Conservation (phyloP, 352 stramenopile species). For the Plasmopara viticola region DNA sequence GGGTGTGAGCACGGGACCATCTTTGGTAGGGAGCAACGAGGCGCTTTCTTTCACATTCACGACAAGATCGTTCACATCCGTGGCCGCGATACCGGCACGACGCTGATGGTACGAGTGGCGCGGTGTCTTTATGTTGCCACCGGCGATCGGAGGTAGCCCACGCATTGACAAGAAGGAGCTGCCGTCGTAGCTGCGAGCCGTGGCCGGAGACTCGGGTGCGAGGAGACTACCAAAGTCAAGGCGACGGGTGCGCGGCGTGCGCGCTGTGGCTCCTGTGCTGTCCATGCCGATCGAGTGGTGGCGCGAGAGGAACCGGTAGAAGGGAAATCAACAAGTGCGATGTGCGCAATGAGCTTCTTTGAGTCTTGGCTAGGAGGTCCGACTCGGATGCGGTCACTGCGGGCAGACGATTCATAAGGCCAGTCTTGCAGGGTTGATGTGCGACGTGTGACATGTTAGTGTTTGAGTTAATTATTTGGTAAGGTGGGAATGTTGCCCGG, state of each 20-base stretch:
- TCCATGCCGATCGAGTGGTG: conserved; percentile 40
- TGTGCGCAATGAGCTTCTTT: not conserved
- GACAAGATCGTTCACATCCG: conserved; percentile 23
- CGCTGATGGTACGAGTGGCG: conserved; percentile 47
- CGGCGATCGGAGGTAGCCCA: conserved; percentile 4
- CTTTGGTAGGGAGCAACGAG: conserved; percentile 12
- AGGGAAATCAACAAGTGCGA: conserved; percentile 17
- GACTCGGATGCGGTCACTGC: no score
- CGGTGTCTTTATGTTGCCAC: conserved; percentile 36
- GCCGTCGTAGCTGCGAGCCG: conserved; percentile 33
- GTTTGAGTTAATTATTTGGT: not conserved
- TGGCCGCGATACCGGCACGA: conserved; percentile 7
- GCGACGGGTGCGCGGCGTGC: conserved; percentile 49
- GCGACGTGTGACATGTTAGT: not conserved
- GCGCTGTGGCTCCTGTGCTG: conserved; percentile 68
- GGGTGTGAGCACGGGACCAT: conserved; percentile 14
- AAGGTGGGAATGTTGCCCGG: no score
- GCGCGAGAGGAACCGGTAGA: not conserved
- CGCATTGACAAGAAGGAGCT: conserved; percentile 20
- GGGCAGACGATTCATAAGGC: no score
- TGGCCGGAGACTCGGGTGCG: conserved; percentile 21
- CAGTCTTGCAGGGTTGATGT: not conserved
- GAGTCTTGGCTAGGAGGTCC: no score
- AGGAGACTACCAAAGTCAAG: conserved; percentile 6
- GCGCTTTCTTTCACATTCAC: conserved; percentile 24